Percentiles rank a stretch among this genome's conserved stretches.
Conservation (phyloP, 495 filamentous ascomycete genomes). For the Xylaria longipes region DNA sequence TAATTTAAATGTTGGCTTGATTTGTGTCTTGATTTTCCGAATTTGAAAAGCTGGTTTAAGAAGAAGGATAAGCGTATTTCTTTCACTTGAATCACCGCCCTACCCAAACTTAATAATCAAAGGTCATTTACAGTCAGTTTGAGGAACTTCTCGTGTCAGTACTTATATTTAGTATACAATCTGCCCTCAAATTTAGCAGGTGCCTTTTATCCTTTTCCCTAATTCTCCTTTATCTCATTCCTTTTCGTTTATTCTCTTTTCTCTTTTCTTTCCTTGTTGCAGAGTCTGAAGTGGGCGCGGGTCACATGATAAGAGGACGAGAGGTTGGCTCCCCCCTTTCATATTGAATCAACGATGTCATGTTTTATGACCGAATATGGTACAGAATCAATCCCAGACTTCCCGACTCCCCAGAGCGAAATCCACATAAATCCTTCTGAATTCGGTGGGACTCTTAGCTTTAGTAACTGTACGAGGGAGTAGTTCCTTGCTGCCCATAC, state of each 20-base stretch:
- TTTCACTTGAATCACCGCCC: background rate
- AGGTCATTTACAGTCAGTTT: background rate
- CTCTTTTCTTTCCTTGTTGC: background rate
- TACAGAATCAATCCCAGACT: background rate
- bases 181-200: background rate
- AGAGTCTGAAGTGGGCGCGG: background rate
- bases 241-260: background rate
- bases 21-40: background rate
- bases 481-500: background rate
- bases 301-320: no score
- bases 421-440: background rate
- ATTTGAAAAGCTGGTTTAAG: no score
- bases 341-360: background rate
- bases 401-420: no score
- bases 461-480: background rate
- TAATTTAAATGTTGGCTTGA: background rate
- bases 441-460: background rate
- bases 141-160: background rate
- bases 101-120: background rate
- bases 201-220: no score
- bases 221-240: no score
- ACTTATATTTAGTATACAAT: background rate
- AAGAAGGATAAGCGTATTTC: background rate
- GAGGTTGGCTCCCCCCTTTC: no score
- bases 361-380: background rate